Conservation (phyloP, 2,329 filamentous ascomycete species). For the Colletotrichum sp. region DNA sequence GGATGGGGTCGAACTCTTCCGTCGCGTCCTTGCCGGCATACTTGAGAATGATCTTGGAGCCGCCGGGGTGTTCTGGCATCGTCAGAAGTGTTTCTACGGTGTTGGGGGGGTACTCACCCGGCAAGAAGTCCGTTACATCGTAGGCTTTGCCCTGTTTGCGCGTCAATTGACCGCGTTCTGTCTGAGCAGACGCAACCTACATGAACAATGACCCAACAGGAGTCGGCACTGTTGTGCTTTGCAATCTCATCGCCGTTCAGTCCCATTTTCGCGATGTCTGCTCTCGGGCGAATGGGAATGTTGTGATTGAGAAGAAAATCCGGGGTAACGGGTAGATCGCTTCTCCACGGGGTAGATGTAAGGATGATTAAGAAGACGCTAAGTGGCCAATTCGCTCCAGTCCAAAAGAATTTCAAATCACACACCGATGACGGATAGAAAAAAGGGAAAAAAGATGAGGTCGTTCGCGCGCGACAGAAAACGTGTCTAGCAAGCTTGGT, state of each 20-base stretch:
- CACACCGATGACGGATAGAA: neutral
- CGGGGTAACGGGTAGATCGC: slow-evolving; percentile 13
- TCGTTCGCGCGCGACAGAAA: neutral
- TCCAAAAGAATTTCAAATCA: slow-evolving; percentile 7
- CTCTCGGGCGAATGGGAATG: slow-evolving; percentile 3
- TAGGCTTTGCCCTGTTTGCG: slow-evolving; percentile 75
- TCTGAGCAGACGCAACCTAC: slow-evolving; percentile 42
- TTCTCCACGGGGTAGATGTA: slow-evolving; percentile 11
- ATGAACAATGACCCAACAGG: slow-evolving; percentile 92
- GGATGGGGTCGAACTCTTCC: slow-evolving; percentile 88
- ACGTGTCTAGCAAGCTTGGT: slow-evolving; percentile 1
- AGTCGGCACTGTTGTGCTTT: slow-evolving; percentile 80
- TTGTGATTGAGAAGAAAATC: neutral
- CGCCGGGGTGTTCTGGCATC: slow-evolving; percentile 79
- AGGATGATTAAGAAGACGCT: neutral
- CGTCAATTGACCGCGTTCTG: slow-evolving; percentile 10
- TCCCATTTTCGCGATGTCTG: slow-evolving; percentile 35
- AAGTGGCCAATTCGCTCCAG: neutral
- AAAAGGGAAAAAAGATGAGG: neutral
- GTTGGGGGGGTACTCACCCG: slow-evolving; percentile 53
- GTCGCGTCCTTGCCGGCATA: slow-evolving; percentile 95
- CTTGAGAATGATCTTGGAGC: slow-evolving; percentile 92
- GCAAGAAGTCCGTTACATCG: slow-evolving; percentile 89
- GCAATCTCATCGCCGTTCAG: slow-evolving; percentile 60
- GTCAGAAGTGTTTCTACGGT: neutral